Base-by-base conservation (phyloP, 768 basidiomycete species). In the Mycena rebaudengoi region DNA sequence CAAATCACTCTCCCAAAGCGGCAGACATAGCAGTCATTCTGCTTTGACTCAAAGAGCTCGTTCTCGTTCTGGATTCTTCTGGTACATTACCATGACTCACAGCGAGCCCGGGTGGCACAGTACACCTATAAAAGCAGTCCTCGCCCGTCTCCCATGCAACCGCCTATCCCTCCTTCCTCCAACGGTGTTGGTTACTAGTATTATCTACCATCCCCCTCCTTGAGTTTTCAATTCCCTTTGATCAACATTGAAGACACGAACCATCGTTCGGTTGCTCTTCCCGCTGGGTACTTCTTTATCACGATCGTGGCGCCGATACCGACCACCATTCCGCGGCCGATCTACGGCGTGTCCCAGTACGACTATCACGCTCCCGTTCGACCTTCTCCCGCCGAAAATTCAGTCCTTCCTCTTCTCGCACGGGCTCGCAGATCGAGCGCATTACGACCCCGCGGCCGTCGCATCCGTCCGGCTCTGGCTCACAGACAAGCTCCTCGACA, bases 31-130 rank as follows among this genome's bases (percentile, higher is more conserved):
- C 60, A 61, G 32, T 53, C 51, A 37, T 30, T 25, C 5, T 14
- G n/a, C 59, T 60, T 60, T 61, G 51, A 61, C 60, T 61, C 60
- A 61, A 61, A 60, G 50, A 11, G 60, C 41, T 33, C 43, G 20
- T 52, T 52, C 41, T 44, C 13, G 29, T 51, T 37, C 45, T 60
- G 32, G 50, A 60, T 44, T 60, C 41, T 52, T 60, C 59, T 52
- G 7, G 59, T 37, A 16, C 33, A 28, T 35, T 45, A n/a, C 21
- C 41, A 43, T 51, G 59, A 52, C 49, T 39, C 43, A 26, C 20
- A n/a, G 12, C 21, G 32, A 20, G 25, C 33, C 43, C 33, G 44
- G n/a, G 51, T 52, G 29, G 44, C 51, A 20, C 60, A 28, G 41
- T n/a, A 45, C 28, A 28, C 4, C 33, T 61, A 61, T 61, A 61